phyloP scores from a whole-genome alignment of 257 asterid species.

The Nemophila menziesii region DNA sequence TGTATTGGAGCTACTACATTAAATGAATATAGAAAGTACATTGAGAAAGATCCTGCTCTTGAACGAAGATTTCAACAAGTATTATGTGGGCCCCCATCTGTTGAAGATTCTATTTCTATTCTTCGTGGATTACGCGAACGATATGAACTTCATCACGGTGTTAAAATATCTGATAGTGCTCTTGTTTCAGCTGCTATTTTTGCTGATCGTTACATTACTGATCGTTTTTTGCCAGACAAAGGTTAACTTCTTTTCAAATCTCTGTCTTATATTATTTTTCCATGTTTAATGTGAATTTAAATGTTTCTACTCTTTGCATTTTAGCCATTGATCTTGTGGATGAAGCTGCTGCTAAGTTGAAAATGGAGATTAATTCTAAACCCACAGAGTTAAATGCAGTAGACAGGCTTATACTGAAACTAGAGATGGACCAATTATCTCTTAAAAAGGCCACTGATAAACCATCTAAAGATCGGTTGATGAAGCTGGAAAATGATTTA shows the following conservation, averaged over 20 bases:
- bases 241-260: constrained; percentile 21
- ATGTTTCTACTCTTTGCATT: constrained; percentile 6
- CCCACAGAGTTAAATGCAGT: constrained; percentile 79
- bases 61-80: constrained; percentile 96
- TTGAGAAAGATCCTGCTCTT: constrained; percentile 92
- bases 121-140: constrained; percentile 94
- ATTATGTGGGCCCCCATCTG: constrained; percentile 83
- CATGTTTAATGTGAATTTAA: constrained; percentile 1
- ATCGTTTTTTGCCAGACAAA: constrained; percentile 85
- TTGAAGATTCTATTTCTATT: constrained; percentile 80
- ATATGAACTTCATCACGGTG: constrained; percentile 90
- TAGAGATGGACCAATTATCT: constrained; percentile 91
- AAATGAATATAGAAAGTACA: constrained; percentile 76
- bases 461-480: constrained; percentile 71
- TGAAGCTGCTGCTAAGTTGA: constrained; percentile 94
- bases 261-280: background rate
- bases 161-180: constrained; percentile 83
- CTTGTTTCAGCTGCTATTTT: constrained; percentile 84
- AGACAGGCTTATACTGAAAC: constrained; percentile 70
- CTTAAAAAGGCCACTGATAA: constrained; percentile 74
- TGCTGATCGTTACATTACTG: constrained; percentile 82
- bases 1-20: constrained; percentile 93
- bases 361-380: constrained; percentile 94
- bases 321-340: constrained; percentile 94
- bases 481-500: constrained; percentile 62